Percentiles rank a stretch among this genome's conserved stretches.
These are phyloP conservation scores for Phanerodontia chrysosporium DNA, from an alignment of 768 basidiomycete species.

Conservation along the genomic window DNA sequence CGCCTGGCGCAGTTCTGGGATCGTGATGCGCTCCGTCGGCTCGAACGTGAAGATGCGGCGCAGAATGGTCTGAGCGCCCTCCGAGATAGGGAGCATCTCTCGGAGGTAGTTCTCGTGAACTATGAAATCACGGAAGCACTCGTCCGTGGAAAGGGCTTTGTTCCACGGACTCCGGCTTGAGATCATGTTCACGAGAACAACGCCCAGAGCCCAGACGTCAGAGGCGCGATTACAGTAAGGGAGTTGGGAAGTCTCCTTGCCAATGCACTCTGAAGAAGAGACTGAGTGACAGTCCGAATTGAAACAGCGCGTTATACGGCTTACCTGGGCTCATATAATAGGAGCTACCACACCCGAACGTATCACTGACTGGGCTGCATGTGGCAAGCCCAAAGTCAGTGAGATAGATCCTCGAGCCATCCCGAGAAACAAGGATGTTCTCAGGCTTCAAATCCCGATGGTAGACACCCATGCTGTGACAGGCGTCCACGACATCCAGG, in stretches of 20 bases:
- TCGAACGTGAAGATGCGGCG: constrained; percentile 61
- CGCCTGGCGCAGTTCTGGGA: constrained; percentile 54
- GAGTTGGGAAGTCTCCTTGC: constrained; percentile 16
- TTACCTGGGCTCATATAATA: constrained; percentile 27
- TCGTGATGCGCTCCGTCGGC: constrained; percentile 55
- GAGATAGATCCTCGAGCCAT: constrained; percentile 37
- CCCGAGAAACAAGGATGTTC: constrained; percentile 38
- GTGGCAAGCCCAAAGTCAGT: constrained; percentile 40
- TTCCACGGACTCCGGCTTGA: constrained; percentile 52
- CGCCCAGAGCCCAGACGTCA: constrained; percentile 35
- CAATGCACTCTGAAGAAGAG: constrained; percentile 20
- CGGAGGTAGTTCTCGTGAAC: constrained; percentile 42
- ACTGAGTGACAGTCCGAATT: background rate
- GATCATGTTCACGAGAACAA: constrained; percentile 54
- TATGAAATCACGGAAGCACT: constrained; percentile 43
- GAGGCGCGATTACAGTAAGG: constrained; percentile 32
- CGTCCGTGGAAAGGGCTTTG: constrained; percentile 42
- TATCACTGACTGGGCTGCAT: constrained; percentile 13
- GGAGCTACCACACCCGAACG: constrained; percentile 20
- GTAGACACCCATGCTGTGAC: constrained; percentile 45
- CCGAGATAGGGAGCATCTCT: constrained; percentile 44
- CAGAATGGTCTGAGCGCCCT: constrained; percentile 40
- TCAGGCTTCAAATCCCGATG: constrained; percentile 61
- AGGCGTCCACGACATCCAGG: constrained; percentile 48
- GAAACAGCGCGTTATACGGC: constrained; percentile 1